Percentiles rank a stretch among this genome's conserved stretches.
Evolutionary conservation across 306 rosid species (phyloP).

Genomic region (Chamaecrista fasciculata): DNA sequence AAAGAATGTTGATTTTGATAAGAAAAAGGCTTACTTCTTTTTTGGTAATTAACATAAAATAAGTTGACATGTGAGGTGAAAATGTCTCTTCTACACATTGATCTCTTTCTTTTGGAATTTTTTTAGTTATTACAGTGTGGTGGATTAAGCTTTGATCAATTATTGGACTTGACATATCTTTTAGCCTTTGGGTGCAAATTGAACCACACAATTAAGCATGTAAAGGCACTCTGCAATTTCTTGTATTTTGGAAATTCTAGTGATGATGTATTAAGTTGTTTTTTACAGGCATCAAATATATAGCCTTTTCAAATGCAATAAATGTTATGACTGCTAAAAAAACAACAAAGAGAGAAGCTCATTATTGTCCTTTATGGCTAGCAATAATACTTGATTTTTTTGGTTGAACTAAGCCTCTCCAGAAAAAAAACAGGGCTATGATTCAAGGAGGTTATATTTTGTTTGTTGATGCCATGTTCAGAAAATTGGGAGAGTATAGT

Average conservation of each 20-base stretch:
- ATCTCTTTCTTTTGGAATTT: no score
- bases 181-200: not conserved
- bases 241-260: no score
- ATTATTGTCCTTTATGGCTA: no score
- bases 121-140: not conserved
- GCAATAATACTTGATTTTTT: no score
- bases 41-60: not conserved
- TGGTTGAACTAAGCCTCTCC: no score
- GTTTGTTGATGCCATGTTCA: not conserved
- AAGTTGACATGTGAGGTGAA: not conserved
- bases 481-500: not conserved
- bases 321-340: no score
- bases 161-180: not conserved
- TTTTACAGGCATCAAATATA: no score
- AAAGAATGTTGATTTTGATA: slow-evolving; percentile 3
- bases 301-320: no score
- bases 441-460: not conserved
- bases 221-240: no score
- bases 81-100: not conserved
- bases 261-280: no score
- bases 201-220: not conserved
- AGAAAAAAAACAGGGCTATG: no score
- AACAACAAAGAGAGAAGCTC: no score
- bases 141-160: not conserved
- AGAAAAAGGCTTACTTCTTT: not conserved